Evolutionary conservation across 2,329 filamentous ascomycete species (phyloP), one percentile per base, ranked within the genome.

Genomic region (Pyrenophora tritici-repentis): DNA sequence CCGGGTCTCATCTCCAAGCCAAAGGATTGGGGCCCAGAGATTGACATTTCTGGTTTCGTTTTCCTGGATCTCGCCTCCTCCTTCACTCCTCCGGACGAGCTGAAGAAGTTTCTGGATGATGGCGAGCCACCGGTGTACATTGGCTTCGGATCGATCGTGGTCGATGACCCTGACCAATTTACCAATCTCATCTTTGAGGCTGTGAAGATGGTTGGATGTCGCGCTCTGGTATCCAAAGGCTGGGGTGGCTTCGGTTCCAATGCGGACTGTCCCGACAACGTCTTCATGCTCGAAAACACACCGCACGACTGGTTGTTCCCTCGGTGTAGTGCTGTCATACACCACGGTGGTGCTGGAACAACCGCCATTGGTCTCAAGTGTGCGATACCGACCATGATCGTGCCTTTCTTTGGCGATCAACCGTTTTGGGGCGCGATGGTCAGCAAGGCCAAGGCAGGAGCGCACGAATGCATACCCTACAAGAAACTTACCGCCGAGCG

Each of bases 331-430:
- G 86, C 84, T 0, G 86, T 86, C 3, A 83, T 91, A 1, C 88
- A 90, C 54, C 88, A 91, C 56, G 88, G 88, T n/a, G 88, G 88
- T 10, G 89, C 89, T 0, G 88, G 88, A 2, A 91, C 88, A 0
- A 89, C 87, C 0, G 88, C 88, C 1, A 88, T 88, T 39, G 87
- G 87, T 1, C 76, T 91, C 26, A 89, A 88, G 67, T 87, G 82
- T 56, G 88, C 82, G 3, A 83, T 82, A 61, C 88, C 88, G 0
- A 90, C 86, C 4, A 87, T 90, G 83, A 82, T 91, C 20, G 86
- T 91, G 2, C 88, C 88, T 0, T 91, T 91, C 73, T 91, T 91
- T 58, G 88, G 88, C 2, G 88, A 91, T 65, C 88, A 91, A 69
- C 82, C 86, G 41, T 91, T 91, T 66, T 91, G 89, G 88, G 88